Percentiles rank a stretch among this genome's conserved stretches.
Conservation (phyloP, 805 yeast genomes). For the Scheffersomyces stipitis region DNA sequence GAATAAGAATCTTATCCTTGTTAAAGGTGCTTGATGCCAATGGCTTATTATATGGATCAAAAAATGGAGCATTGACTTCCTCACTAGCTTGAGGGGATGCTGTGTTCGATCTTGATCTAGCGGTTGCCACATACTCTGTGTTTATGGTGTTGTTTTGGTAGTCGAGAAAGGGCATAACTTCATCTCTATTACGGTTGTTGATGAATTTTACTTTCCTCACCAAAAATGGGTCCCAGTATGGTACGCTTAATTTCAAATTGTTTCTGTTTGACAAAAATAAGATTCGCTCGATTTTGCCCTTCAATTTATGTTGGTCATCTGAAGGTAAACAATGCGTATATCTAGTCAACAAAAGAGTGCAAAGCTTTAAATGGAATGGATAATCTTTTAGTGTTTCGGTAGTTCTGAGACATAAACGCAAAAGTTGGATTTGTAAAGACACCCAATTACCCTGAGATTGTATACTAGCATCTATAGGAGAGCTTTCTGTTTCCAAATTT, state of each 20-base stretch:
- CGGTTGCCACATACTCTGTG: constrained; percentile 7
- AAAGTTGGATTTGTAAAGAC: constrained; percentile 53
- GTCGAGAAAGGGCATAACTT: constrained; percentile 42
- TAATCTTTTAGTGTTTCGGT: constrained; percentile 52
- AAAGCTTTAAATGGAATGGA: constrained; percentile 38
- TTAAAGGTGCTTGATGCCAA: constrained; percentile 34
- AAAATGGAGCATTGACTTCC: constrained; percentile 15
- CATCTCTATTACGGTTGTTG: constrained; percentile 23
- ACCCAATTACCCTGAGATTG: constrained; percentile 46
- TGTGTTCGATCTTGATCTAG: constrained; percentile 2
- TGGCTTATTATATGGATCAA: constrained; percentile 51
- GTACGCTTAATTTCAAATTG: constrained; percentile 23
- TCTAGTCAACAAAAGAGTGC: constrained; percentile 55
- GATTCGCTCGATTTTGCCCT: constrained; percentile 26
- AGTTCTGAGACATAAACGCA: constrained; percentile 52
- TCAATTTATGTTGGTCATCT: constrained; percentile 56
- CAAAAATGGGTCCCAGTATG: constrained; percentile 76
- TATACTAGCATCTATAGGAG: constrained; percentile 15
- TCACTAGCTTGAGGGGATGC: constrained; percentile 12
- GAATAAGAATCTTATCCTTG: constrained; percentile 43
- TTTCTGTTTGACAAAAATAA: constrained; percentile 20
- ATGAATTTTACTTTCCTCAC: constrained; percentile 50
- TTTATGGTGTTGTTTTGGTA: constrained; percentile 14
- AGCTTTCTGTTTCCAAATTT: constrained; percentile 32
- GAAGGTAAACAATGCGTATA: constrained; percentile 53